A percentile compares a stretch with the other conserved stretches of the same genome.
These are phyloP conservation scores for Xylaria sp. DNA, from an alignment of 2,329 filamentous ascomycete species.

Conservation along the genomic window DNA sequence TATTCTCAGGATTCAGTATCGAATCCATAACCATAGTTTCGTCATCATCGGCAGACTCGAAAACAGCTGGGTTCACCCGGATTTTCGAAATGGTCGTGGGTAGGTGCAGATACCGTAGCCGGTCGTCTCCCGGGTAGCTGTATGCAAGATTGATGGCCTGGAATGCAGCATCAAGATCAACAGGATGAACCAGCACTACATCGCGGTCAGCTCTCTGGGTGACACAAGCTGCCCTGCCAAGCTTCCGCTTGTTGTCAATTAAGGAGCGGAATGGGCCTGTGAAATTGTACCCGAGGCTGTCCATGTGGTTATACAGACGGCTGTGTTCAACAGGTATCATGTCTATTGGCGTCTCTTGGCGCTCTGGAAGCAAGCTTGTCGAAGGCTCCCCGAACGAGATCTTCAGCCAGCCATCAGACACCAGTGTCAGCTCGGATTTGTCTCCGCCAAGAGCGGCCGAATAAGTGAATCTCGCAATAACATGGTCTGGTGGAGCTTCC, in stretches of 20 bases:
- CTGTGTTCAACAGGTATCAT: conserved; percentile 30
- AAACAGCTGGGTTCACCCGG: too few relatives aligned
- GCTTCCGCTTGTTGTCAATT: neutral
- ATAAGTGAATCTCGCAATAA: conserved; percentile 23
- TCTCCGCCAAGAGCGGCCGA: conserved; percentile 11
- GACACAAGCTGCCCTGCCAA: neutral
- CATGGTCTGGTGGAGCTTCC: neutral
- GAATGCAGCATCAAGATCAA: conserved; percentile 47
- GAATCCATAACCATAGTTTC: too few relatives aligned
- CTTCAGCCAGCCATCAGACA: neutral
- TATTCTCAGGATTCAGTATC: too few relatives aligned
- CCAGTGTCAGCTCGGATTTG: neutral
- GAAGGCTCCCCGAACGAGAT: neutral
- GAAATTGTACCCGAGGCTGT: conserved; percentile 32
- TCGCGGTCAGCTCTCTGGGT: too few relatives aligned
- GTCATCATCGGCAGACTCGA: too few relatives aligned
- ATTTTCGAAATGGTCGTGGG: neutral
- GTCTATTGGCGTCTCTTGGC: neutral
- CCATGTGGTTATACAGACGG: conserved; percentile 24
- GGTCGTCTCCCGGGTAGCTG: conserved; percentile 47
- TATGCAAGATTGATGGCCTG: conserved; percentile 49
- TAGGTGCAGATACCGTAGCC: neutral
- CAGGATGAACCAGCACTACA: conserved; percentile 3
- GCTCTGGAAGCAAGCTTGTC: neutral
- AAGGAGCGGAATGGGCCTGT: conserved; percentile 28